phyloP scores from a whole-genome alignment of 1,284 basidiomycete genomes.

The Trichosporon inkin region DNA sequence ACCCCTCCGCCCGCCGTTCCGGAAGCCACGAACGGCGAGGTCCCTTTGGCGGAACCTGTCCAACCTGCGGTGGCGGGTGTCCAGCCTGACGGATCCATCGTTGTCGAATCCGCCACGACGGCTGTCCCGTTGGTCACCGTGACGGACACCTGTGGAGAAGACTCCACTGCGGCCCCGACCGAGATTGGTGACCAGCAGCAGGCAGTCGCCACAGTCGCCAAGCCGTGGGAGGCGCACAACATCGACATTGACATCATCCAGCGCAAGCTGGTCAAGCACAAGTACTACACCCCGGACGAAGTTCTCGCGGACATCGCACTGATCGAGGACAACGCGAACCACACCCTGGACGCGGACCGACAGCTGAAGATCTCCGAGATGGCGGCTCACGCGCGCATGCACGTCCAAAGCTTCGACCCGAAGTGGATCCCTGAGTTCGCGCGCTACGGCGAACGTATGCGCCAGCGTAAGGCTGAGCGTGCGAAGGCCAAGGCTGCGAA shows the following conservation, averaged over 20 bases:
- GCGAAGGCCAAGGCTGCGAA: conserved; percentile 68
- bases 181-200: conserved; percentile 1
- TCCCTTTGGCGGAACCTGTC: neutral
- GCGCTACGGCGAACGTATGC: conserved; percentile 78
- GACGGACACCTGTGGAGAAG: neutral
- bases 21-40: neutral
- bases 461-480: conserved; percentile 57
- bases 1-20: neutral
- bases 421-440: conserved; percentile 79
- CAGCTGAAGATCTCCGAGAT: conserved; percentile 81
- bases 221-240: conserved; percentile 56
- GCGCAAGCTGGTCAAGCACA: conserved; percentile 73
- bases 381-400: conserved; percentile 78
- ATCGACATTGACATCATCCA: conserved; percentile 92
- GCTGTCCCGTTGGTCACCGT: neutral
- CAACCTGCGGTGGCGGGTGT: neutral
- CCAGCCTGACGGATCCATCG: neutral
- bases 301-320: conserved; percentile 84
- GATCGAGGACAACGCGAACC: conserved; percentile 82
- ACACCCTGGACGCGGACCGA: conserved; percentile 68
- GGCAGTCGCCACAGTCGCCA: neutral
- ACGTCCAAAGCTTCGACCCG: conserved; percentile 78
- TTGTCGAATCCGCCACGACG: conserved; percentile 9
- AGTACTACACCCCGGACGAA: conserved; percentile 79
- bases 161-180: neutral